Percentiles rank a stretch among this genome's conserved stretches.
Conservation (phyloP, 257 asterid genomes). For the Lycium barbarum region DNA sequence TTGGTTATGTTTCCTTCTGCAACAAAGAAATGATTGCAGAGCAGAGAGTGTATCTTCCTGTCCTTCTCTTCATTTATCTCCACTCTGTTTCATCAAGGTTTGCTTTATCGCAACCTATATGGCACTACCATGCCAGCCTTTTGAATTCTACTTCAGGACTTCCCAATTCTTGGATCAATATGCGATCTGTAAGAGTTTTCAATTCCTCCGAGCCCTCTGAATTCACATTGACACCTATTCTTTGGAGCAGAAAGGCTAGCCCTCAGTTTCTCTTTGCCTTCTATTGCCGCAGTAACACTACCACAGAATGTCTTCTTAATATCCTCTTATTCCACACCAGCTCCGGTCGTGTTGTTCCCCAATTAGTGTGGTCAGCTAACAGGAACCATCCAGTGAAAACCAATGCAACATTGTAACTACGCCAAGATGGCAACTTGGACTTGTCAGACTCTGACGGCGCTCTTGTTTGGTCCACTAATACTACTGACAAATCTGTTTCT, state of each 20-base stretch:
- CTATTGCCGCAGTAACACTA: not conserved
- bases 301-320: not conserved
- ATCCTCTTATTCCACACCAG: not conserved
- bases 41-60: not conserved
- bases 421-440: slow-evolving; percentile 35
- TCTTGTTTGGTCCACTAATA: slow-evolving; percentile 37
- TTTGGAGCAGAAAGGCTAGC: not conserved
- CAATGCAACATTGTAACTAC: slow-evolving; percentile 38
- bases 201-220: not conserved
- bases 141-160: not conserved
- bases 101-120: not conserved
- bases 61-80: not conserved
- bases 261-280: not conserved
- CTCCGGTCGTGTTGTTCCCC: not conserved
- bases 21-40: not conserved
- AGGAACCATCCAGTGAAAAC: slow-evolving; percentile 31
- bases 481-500: slow-evolving; percentile 25
- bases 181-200: not conserved
- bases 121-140: not conserved
- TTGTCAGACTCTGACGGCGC: slow-evolving; percentile 37
- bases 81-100: not conserved
- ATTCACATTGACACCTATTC: not conserved
- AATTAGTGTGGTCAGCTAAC: slow-evolving; percentile 39
- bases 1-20: too few species aligned
- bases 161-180: not conserved